Evolutionary conservation across 768 basidiomycete species (phyloP), one percentile per base, ranked within the genome.

Genomic region (Pisolithus marmoratus): DNA sequence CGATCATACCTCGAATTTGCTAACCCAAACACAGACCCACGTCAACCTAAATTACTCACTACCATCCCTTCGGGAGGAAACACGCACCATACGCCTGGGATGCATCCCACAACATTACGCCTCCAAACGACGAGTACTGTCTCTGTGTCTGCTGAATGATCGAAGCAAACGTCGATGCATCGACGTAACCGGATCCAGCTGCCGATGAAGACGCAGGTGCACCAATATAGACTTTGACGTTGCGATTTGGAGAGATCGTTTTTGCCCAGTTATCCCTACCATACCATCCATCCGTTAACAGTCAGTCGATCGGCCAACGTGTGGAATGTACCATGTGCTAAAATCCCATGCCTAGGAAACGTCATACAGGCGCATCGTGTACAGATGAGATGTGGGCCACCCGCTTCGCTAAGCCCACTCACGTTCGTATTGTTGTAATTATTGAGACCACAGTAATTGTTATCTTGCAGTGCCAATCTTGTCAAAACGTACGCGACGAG

Each of bases 221-320:
- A 38, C 77, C 77, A 38, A 78, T 72, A 60, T 72, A 79, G 8
- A 78, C 64, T 59, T 79, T 78, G 52, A 78, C 68, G 59, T 74
- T 62, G 57, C 59, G 61, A 69, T 77, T 78, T 4, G 73, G 65
- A 1, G 77, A 76, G 36, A 63, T 54, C 0, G 62, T 66, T 34
- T 65, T 69, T 8, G 77, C 77, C 76, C 76, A 78, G 55, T 65
- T 70, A 52, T 75, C 76, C 77, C 76, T 75, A 34, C 4, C 34
- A 34, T 15, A 34, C 15, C 14, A 55, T 54, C 14, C 34, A 15
- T 4, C 34, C 34, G 12, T 34, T 34, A 14, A 5, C 34, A 34
- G 12, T 15, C 12, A 15, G 34, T 34, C 34, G 4, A 14, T 34
- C 34, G 14, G 34, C 5, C 14, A 34, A 15, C 11, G 34, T 34